These are phyloP conservation scores for Hypoxylon intermedium DNA, from an alignment of 495 filamentous ascomycete species.

Conservation along the genomic window DNA sequence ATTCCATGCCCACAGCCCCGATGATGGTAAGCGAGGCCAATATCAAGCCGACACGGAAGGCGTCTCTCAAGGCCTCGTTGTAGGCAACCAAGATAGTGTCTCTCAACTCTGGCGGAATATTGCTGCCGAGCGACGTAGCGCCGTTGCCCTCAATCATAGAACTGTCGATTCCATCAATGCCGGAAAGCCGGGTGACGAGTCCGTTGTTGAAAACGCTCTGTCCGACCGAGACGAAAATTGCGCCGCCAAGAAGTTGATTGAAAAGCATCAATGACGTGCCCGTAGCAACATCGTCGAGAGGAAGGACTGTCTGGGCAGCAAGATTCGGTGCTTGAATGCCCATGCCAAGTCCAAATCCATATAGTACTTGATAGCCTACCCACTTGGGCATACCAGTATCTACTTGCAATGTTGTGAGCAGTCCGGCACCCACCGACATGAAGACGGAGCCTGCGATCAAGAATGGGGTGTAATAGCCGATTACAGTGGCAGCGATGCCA, in stretches of 20 bases:
- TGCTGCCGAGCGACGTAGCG: background rate
- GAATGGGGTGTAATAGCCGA: constrained; percentile 68
- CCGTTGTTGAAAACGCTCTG: constrained; percentile 65
- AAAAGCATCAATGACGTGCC: constrained; percentile 38
- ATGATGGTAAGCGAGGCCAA: too few species aligned
- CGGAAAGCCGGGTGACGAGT: constrained; percentile 51
- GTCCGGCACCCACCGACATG: constrained; percentile 62
- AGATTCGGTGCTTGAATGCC: constrained; percentile 66
- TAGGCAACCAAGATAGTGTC: too few species aligned
- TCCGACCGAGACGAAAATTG: constrained; percentile 67
- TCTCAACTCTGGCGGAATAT: too few species aligned
- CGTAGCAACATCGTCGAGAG: constrained; percentile 59
- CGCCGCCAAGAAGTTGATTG: constrained; percentile 57
- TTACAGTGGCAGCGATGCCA: constrained; percentile 52
- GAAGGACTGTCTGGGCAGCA: constrained; percentile 58
- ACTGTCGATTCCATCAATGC: constrained; percentile 53
- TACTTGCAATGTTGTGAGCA: constrained; percentile 63
- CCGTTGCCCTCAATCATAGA: constrained; percentile 46
- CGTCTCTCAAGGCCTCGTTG: too few species aligned
- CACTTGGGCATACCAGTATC: constrained; percentile 53
- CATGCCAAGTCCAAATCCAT: constrained; percentile 69
- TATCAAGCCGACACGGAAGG: too few species aligned
- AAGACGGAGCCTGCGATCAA: constrained; percentile 57
- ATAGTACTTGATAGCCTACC: constrained; percentile 70
- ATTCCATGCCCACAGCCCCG: too few species aligned